Evolutionary conservation across 208 protist species (phyloP).

Genomic region (Leishmania turanica): DNA sequence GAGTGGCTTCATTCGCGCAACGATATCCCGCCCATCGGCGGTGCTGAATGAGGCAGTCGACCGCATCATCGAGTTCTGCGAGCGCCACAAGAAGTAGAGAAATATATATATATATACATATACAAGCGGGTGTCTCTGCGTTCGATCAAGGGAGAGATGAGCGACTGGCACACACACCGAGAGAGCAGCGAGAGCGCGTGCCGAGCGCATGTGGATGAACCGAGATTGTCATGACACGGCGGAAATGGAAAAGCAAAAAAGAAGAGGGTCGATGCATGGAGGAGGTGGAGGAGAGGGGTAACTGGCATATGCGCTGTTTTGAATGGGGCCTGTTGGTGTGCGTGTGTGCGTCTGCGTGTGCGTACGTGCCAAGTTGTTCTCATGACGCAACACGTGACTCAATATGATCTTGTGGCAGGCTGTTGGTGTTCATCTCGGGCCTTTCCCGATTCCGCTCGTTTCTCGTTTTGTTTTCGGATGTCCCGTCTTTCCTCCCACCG

Average conservation of each 20-base stretch:
- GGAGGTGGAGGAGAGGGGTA: neutral
- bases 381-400: neutral
- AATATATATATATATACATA: neutral
- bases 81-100: constrained; percentile 46
- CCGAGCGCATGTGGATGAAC: neutral
- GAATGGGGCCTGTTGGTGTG: neutral
- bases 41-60: constrained; percentile 80
- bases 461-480: too few relatives aligned
- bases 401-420: neutral
- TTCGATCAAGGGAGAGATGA: neutral
- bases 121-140: neutral
- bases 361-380: neutral
- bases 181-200: neutral
- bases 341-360: neutral
- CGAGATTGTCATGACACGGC: neutral
- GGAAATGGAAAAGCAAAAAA: neutral
- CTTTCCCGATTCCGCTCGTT: neutral
- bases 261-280: neutral
- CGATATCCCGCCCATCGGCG: constrained; percentile 67
- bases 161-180: too few relatives aligned
- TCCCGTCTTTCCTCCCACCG: neutral
- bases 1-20: constrained; percentile 74
- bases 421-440: neutral
- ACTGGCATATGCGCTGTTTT: neutral
- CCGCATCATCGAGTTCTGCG: constrained; percentile 80